phyloP scores from a whole-genome alignment of 108 stramenopile genomes.

The Skeletonema costatum region DNA sequence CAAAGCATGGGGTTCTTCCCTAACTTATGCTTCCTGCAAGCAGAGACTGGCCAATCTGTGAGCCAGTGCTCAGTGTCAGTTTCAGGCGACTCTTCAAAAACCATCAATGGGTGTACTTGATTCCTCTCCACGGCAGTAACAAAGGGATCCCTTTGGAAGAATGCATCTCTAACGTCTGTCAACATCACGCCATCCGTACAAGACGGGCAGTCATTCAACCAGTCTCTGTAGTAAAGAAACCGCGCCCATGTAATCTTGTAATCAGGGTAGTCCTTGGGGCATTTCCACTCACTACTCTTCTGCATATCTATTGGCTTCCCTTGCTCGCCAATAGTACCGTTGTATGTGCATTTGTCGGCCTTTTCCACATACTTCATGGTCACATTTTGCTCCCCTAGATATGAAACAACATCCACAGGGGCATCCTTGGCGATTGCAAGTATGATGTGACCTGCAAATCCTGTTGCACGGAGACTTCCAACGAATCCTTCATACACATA shows the following conservation, averaged over 20 bases:
- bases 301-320: not conserved
- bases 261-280: constrained; percentile 29
- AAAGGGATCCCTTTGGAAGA: constrained; percentile 79
- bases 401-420: constrained; percentile 21
- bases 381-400: constrained; percentile 60
- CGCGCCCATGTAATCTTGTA: constrained; percentile 72
- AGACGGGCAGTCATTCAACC: constrained; percentile 56
- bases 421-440: constrained; percentile 53
- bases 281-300: not conserved
- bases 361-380: constrained; percentile 36
- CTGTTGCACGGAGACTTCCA: constrained; percentile 66
- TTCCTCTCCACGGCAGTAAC: constrained; percentile 46
- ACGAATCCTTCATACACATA: constrained; percentile 50
- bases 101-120: constrained; percentile 50
- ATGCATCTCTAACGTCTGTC: constrained; percentile 68
- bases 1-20: constrained; percentile 63
- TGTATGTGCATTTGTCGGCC: constrained; percentile 36
- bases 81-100: constrained; percentile 62
- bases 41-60: constrained; percentile 17
- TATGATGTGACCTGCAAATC: constrained; percentile 73
- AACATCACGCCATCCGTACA: constrained; percentile 81
- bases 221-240: constrained; percentile 66
- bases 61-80: constrained; percentile 68
- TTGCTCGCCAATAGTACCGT: constrained; percentile 9
- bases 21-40: constrained; percentile 23